Base-by-base conservation (phyloP, 306 rosid species). In the Hylodesmum podocarpum region DNA sequence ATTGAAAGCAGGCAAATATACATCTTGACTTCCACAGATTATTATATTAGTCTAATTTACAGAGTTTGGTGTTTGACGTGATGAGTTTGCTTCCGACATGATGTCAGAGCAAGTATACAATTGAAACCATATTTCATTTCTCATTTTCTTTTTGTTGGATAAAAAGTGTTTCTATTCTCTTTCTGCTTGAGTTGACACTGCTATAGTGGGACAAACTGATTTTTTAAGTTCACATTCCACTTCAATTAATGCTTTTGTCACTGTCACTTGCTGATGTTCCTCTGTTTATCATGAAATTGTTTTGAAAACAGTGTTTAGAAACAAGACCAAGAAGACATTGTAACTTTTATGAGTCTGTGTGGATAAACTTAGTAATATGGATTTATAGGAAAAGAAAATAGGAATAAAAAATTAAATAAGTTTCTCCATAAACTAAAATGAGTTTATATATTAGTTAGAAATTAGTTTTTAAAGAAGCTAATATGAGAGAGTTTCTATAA, bases 1-100 rank as follows among this genome's bases (percentile, higher is more conserved):
- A 51, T 40, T 53, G 10, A 64, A 40, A 58, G 19, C 25, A 31
- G 19, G 51, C 29, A 6, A 29, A 8, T 41, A 12, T 12, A 40
- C 33, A 18, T 75, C 65, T 76, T 14, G 29, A 64, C 28, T 47
- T 63, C 3, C 61, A 46, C 37, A 49, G 37, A 49, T 16, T 29
- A 67, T 54, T 57, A 18, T 27, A 28, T 73, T 19, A 54, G 25
- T 77, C 31, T 65, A 49, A 27, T 13, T 46, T 55, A 36, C 27
- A 19, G n/a, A 75, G 39, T 25, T 41, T 62, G 14, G 13, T 62
- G 54, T 55, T 57, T 67, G 39, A 68, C 18, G 43, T 11, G 68
- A 57, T 72, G 28, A 22, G 9, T 72, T 15, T 31, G 62, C 79
- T 61, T 61, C 47, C 44, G 22, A 61, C 28, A 21, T 75, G 79